Conservation (phyloP, 1,284 basidiomycete species). For the Melanopsichium pennsylvanicum region DNA sequence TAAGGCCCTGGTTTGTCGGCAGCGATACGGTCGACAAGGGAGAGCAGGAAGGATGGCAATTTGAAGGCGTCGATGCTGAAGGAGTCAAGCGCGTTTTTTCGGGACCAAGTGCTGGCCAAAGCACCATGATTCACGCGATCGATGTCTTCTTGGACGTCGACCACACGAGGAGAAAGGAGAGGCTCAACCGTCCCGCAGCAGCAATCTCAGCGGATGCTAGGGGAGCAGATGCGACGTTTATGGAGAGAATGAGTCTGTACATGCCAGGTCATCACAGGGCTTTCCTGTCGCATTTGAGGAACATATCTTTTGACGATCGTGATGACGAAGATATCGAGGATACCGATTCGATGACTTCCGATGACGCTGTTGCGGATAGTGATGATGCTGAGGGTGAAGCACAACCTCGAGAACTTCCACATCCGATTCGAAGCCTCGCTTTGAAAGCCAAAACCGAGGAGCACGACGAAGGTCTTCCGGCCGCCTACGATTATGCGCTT, state of each 20-base stretch:
- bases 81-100: constrained; percentile 69
- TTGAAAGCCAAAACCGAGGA: constrained; percentile 33
- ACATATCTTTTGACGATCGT: constrained; percentile 40
- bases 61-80: constrained; percentile 76
- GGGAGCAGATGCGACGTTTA: constrained; percentile 55
- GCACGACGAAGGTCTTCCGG: constrained; percentile 43
- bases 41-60: constrained; percentile 75
- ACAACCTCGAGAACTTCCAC: constrained; percentile 8
- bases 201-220: constrained; percentile 9
- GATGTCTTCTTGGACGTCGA: constrained; percentile 89
- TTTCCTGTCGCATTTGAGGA: constrained; percentile 81
- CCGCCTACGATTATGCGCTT: constrained; percentile 76
- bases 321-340: constrained; percentile 10
- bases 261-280: constrained; percentile 73
- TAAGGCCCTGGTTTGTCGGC: constrained; percentile 92
- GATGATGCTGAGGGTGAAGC: not conserved
- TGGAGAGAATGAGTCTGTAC: constrained; percentile 58
- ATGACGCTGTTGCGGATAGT: not conserved
- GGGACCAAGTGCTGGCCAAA: constrained; percentile 90
- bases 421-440: constrained; percentile 56
- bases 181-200: constrained; percentile 21
- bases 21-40: constrained; percentile 71
- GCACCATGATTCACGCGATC: constrained; percentile 84
- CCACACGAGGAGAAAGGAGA: constrained; percentile 67
- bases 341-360: not conserved